Evolutionary conservation across 805 yeast genomes (phyloP).

Genomic region (Nakazawaea peltata): DNA sequence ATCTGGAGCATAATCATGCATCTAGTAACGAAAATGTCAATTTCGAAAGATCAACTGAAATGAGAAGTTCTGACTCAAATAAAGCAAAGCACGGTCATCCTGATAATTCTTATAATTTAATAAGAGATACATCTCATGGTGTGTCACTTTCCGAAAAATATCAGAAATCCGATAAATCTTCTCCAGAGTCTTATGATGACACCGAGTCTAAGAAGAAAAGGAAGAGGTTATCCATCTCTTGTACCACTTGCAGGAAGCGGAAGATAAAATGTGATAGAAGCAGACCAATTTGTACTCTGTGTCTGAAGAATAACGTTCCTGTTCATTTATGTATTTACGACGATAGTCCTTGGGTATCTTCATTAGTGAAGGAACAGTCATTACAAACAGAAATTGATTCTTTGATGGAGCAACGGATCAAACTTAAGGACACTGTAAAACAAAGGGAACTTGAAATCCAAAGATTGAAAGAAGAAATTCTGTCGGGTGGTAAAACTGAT

Average conservation of each 20-base stretch:
- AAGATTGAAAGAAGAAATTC: not conserved
- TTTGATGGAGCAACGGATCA: constrained; percentile 5
- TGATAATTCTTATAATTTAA: no score
- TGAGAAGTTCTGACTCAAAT: no score
- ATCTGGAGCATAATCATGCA: no score
- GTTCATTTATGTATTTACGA: constrained; percentile 18
- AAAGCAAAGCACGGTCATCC: no score
- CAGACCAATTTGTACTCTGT: constrained; percentile 27
- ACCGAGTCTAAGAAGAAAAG: constrained; percentile 37
- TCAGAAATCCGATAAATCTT: no score
- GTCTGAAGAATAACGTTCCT: constrained; percentile 23
- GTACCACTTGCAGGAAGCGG: constrained; percentile 29
- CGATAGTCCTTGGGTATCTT: constrained; percentile 12
- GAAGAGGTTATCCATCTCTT: constrained; percentile 37
- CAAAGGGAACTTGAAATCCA: not conserved
- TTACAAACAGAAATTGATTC: constrained; percentile 8
- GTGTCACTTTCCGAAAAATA: no score
- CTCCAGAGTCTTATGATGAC: no score
- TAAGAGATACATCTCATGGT: no score
- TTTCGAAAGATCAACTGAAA: no score
- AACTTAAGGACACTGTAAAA: not conserved
- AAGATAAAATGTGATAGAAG: constrained; percentile 32
- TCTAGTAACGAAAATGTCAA: no score
- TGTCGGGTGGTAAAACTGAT: not conserved
- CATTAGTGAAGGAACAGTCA: constrained; percentile 8